Conservation (phyloP, 2,329 filamentous ascomycete species). For the Fonsecaea erecta region DNA sequence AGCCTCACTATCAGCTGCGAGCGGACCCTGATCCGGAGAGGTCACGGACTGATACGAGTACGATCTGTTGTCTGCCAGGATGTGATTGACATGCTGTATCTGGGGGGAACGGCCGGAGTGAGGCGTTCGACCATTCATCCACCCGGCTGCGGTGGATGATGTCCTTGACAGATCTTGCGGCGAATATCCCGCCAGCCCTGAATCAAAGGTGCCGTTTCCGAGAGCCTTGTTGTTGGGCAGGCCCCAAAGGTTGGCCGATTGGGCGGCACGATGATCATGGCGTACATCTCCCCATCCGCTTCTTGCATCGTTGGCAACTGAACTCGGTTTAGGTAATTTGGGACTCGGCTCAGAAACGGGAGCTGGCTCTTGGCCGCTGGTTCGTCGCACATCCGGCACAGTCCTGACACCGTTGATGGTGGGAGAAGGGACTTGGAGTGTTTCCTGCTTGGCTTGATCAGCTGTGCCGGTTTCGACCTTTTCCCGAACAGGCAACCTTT, state of each 20-base stretch:
- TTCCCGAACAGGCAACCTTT: constrained; percentile 40
- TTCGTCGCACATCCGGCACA: constrained; percentile 22
- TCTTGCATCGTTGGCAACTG: constrained; percentile 30
- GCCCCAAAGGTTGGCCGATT: constrained; percentile 62
- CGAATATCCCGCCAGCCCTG: constrained; percentile 55
- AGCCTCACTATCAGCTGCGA: constrained; percentile 41
- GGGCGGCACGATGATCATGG: constrained; percentile 44
- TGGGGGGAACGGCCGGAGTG: constrained; percentile 37
- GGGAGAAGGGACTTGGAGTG: constrained; percentile 31
- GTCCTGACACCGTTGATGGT: constrained; percentile 41
- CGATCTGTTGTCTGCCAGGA: constrained; percentile 42
- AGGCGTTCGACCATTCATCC: constrained; percentile 38
- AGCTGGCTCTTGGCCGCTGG: constrained; percentile 23
- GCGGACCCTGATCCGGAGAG: constrained; percentile 47
- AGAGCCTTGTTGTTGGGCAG: constrained; percentile 61
- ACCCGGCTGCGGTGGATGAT: constrained; percentile 45
- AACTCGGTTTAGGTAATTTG: constrained; percentile 30
- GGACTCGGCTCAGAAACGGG: constrained; percentile 30
- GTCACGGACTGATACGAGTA: constrained; percentile 39
- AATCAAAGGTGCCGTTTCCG: constrained; percentile 68
- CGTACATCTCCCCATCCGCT: constrained; percentile 38
- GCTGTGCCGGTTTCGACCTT: constrained; percentile 19
- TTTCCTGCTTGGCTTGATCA: constrained; percentile 22
- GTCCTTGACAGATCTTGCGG: constrained; percentile 52
- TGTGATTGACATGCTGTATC: constrained; percentile 32